Evolutionary conservation across 176 grass and related monocot species (phyloP), one percentile per base, ranked within the genome.

Genomic region (Tillandsia leiboldiana): DNA sequence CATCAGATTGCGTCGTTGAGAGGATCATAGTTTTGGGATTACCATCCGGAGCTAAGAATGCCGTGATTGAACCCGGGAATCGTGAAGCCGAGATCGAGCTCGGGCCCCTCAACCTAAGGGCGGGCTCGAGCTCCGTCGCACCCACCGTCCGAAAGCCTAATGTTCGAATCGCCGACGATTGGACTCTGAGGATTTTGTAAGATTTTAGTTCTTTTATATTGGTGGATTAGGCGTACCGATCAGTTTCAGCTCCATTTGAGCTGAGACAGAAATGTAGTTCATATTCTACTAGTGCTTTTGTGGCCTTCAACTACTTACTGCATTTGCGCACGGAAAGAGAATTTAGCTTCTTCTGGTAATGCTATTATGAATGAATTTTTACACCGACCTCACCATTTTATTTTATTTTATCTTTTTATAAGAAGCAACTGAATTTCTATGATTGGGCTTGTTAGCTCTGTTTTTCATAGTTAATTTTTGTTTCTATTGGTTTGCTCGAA

Each of bases 21-120:
- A 84, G 92, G 73, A 70, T 96, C 70, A 83, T 96, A 73, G 27
- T 96, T 17, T 77, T 96, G 12, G 92, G 92, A 47, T 82, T 89
- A 73, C 67, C 75, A 51, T 81, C 83, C 0, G 84, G 84, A 48
- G 78, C 75, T 68, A 92, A 91, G 83, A 96, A 87, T 72, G 92
- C 88, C 50, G 73, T 92, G 33, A 70, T 89, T 76, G 83, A 89
- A 70, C 88, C 87, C 53, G 92, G 83, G 77, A 96, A 87, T 63
- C 63, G 54, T 20, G 83, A 89, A 77, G 71, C 70, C 58, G 81
- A 83, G 66, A 80, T 96, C 48, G 88, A 89, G 76, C 49, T 78
- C 12, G 92, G 92, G 11, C 88, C 92, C 0, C 53, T 96, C 73
- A 87, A 76, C 72, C 77, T 96, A 48, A 74, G 92, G 51, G 78